Percentiles rank a stretch among this genome's conserved stretches.
Evolutionary conservation across 768 basidiomycete species (phyloP).

Genomic region (Lentinula boryana): DNA sequence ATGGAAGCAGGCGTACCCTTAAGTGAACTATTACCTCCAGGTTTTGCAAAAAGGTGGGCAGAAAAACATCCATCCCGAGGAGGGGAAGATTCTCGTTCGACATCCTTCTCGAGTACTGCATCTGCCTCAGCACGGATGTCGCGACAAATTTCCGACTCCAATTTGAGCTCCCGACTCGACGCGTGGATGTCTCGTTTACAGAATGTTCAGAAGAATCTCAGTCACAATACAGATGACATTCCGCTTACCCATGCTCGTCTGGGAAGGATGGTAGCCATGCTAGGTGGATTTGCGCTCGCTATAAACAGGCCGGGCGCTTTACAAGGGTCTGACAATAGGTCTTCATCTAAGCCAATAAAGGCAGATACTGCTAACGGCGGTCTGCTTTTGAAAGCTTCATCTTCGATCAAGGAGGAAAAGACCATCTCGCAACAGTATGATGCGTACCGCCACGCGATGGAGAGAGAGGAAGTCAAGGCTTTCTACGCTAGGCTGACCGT

Average conservation of each 20-base stretch:
- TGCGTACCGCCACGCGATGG: constrained; percentile 21
- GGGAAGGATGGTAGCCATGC: constrained; percentile 49
- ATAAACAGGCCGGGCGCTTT: constrained; percentile 19
- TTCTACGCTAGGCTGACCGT: constrained; percentile 50
- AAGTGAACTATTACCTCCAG: constrained; percentile 39
- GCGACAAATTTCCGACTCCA: neutral
- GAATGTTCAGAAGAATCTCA: constrained; percentile 1
- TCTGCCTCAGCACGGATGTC: neutral
- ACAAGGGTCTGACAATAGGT: neutral
- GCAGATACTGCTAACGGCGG: constrained; percentile 3
- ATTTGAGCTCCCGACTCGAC: neutral
- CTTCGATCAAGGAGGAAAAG: constrained; percentile 5
- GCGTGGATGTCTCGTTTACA: constrained; percentile 1
- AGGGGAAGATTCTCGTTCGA: neutral
- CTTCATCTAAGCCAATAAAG: constrained; percentile 1
- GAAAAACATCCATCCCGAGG: neutral
- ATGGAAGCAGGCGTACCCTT: constrained; percentile 65
- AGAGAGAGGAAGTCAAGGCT: constrained; percentile 46
- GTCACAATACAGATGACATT: constrained; percentile 9
- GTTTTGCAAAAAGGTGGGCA: constrained; percentile 18
- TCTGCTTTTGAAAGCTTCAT: neutral
- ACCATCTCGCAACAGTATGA: constrained; percentile 24
- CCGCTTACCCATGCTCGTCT: constrained; percentile 52
- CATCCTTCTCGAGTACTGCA: neutral
- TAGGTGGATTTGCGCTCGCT: constrained; percentile 46